Evolutionary conservation across 2,329 filamentous ascomycete genomes (phyloP).

Genomic region (Colletotrichum tropicicola): DNA sequence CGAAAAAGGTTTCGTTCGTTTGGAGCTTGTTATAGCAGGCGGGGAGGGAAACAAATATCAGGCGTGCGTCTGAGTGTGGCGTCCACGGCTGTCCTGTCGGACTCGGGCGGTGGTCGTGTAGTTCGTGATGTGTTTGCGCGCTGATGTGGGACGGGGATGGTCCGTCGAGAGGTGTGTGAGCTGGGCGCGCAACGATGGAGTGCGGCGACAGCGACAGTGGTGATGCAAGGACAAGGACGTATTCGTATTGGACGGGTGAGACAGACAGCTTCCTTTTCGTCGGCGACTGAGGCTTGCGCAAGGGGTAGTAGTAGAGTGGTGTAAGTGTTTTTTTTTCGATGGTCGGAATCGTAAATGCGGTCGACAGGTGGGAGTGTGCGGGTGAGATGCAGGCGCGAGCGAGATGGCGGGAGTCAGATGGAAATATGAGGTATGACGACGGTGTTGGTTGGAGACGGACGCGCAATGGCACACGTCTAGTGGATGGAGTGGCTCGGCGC

Average conservation of each 20-base stretch:
- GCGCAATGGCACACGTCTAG: not conserved
- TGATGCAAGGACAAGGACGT: not conserved
- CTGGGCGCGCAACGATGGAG: not conserved
- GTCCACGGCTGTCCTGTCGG: not conserved
- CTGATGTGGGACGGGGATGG: not conserved
- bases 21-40: not conserved
- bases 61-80: conserved; percentile 1
- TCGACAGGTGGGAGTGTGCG: not conserved
- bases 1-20: conserved; percentile 22
- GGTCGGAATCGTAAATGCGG: not conserved
- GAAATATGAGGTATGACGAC: conserved; percentile 12
- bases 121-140: not conserved
- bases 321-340: too few relatives aligned
- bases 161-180: not conserved
- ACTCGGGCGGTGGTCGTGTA: not conserved
- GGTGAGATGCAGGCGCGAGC: not conserved
- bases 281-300: not conserved
- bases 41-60: conserved; percentile 3
- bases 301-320: not conserved
- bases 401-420: not conserved
- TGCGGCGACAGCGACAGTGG: too few relatives aligned
- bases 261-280: not conserved
- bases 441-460: not conserved
- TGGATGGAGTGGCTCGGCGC: not conserved
- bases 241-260: not conserved